Evolutionary conservation across 106 monocot genomes (phyloP).

Genomic region (Dendrobium nobile): DNA sequence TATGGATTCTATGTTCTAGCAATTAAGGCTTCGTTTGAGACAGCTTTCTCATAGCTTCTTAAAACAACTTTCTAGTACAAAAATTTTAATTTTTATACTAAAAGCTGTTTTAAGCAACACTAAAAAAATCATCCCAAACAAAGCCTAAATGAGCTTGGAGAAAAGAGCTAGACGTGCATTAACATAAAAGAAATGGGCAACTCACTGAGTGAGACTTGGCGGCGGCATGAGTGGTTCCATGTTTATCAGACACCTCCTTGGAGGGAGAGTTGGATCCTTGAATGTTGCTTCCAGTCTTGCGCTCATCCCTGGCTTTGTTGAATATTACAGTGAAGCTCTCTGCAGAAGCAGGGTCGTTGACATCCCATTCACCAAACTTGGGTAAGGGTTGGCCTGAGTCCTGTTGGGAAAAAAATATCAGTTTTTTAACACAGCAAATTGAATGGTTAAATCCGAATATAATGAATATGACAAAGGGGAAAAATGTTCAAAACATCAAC

Average conservation of each 20-base stretch:
- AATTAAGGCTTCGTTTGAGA: too few species aligned
- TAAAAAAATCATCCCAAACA: too few species aligned
- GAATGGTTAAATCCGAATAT: not conserved
- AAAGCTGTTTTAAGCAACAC: too few species aligned
- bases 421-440: not conserved
- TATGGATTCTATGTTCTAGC: not conserved
- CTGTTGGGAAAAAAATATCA: constrained; percentile 13
- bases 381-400: constrained; percentile 39
- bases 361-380: constrained; percentile 71
- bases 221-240: constrained; percentile 11
- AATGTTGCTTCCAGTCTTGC: constrained; percentile 40
- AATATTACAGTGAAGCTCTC: constrained; percentile 70
- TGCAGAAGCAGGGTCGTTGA: constrained; percentile 52
- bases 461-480: not conserved
- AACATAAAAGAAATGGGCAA: not conserved
- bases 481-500: not conserved
- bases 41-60: too few species aligned
- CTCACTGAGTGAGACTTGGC: constrained; percentile 41
- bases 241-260: constrained; percentile 19
- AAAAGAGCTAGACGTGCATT: not conserved
- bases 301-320: constrained; percentile 70
- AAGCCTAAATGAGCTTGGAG: not conserved
- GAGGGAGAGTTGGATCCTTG: constrained; percentile 52
- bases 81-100: too few species aligned
- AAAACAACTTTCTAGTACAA: too few species aligned